Conservation (phyloP, 1,284 basidiomycete species). For the Leucoagaricus sp. region DNA sequence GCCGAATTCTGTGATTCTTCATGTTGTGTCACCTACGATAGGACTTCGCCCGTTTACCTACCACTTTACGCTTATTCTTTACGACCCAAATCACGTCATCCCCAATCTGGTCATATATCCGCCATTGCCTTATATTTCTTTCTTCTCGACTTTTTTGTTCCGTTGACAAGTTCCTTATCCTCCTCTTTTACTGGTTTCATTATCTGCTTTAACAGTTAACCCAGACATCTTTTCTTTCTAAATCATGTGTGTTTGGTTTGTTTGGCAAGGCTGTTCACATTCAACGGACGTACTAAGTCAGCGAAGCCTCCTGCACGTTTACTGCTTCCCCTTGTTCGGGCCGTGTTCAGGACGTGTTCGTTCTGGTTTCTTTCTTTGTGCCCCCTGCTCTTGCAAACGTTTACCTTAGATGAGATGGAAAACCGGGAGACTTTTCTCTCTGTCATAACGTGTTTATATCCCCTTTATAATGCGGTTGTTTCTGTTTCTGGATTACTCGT, state of each 20-base stretch:
- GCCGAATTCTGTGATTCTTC: constrained; percentile 76
- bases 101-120: constrained; percentile 48
- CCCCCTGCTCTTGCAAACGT: not conserved
- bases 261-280: constrained; percentile 10
- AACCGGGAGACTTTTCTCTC: not conserved
- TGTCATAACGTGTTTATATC: not conserved
- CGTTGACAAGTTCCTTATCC: constrained; percentile 20
- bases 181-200: constrained; percentile 19
- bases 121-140: constrained; percentile 31
- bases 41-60: constrained; percentile 17
- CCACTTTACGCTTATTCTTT: constrained; percentile 34
- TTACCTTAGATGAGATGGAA: not conserved
- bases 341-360: not conserved
- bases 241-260: constrained; percentile 8
- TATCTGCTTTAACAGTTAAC: constrained; percentile 36
- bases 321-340: constrained; percentile 1
- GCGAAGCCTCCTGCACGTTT: not conserved
- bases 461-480: not conserved
- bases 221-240: constrained; percentile 26
- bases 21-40: constrained; percentile 17
- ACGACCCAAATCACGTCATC: constrained; percentile 37
- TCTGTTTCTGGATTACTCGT: not conserved
- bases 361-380: not conserved
- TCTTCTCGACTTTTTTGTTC: constrained; percentile 20
- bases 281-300: not conserved